Base-by-base conservation (phyloP, 192 early-diverging fungal genomes). In the Gonapodya sp. region DNA sequence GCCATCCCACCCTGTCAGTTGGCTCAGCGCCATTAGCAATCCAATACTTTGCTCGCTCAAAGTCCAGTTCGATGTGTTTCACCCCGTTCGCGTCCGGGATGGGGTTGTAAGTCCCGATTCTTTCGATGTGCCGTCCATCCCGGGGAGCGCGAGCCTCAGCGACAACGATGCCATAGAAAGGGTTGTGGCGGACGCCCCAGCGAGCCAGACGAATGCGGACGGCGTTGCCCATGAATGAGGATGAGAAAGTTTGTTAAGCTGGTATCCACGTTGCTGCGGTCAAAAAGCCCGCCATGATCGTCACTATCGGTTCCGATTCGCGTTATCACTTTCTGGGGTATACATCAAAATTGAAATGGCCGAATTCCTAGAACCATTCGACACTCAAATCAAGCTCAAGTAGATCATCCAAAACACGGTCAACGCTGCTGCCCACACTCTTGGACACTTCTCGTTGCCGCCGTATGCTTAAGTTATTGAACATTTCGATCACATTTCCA, bases 1-100 rank as follows among this genome's bases (percentile, higher is more conserved):
- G 84, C 83, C 93, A 94, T 32, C 90, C 91, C n/a, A 97, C 97
- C 46, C 92, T 86, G 35, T 95, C 93, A n/a, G 92, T 91, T 0
- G 96, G 96, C 87, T 96, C 94, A n/a, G 97, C 97, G 2, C 97
- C 97, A 32, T 95, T 95, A 30, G 93, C 93, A 73, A 99, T 86
- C 97, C 97, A 99, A 85, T 99, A 96, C 85, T 98, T 97, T 84
- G 94, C 93, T 36, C 96, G 92, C 36, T 93, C 94, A 85, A 92
- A 88, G 82, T 97, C 92, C 77, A 97, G 86, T 36, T 94, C 92
- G 64, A 99, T 86, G 46, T 94, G 93, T 85, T 98, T 98, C 78
- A 91, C 86, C 31, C 93, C 93, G 24, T 92, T 85, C 2, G 16
- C n/a, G 80, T 36, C 37, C 0, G 96, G 94, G 73, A 96, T 85